Percentiles rank a stretch among this genome's conserved stretches.
Conservation (phyloP, 2,329 filamentous ascomycete species). For the Hortaea werneckii region DNA sequence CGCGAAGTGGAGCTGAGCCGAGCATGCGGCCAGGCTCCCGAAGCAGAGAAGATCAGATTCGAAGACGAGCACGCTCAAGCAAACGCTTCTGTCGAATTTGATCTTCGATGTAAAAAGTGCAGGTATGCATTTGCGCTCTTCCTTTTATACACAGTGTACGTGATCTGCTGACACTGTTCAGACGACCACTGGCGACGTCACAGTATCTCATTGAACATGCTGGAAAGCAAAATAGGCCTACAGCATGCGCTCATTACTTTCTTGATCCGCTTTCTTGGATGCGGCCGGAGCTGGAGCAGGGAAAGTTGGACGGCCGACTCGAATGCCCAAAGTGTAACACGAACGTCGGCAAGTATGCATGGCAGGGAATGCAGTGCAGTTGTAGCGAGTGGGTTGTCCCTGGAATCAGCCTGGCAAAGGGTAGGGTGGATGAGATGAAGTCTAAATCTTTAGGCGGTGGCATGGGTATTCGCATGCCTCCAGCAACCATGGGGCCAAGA, state of each 20-base stretch:
- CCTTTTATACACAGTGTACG: not conserved
- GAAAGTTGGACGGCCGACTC: conserved; percentile 72
- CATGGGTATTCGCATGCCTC: conserved; percentile 27
- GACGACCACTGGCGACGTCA: conserved; percentile 52
- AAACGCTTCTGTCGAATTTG: conserved; percentile 35
- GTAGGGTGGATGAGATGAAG: conserved; percentile 64
- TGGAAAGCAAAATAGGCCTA: conserved; percentile 4
- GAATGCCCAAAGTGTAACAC: conserved; percentile 77
- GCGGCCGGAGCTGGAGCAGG: conserved; percentile 72
- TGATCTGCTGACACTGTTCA: conserved; percentile 16
- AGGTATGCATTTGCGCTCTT: conserved; percentile 40
- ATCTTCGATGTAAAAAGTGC: conserved; percentile 86
- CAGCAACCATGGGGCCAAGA: conserved; percentile 4
- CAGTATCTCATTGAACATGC: conserved; percentile 58
- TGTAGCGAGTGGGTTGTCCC: conserved; percentile 87
- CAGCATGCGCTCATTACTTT: conserved; percentile 73
- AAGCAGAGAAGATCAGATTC: conserved; percentile 66
- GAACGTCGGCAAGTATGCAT: conserved; percentile 85
- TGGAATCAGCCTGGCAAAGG: conserved; percentile 74
- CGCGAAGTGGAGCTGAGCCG: conserved; percentile 57
- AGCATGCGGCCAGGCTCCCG: conserved; percentile 68
- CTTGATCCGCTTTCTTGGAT: conserved; percentile 93
- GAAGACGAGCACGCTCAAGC: conserved; percentile 52
- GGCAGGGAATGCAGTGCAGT: conserved; percentile 89
- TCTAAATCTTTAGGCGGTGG: conserved; percentile 9